Base-by-base conservation (phyloP, 1,284 basidiomycete genomes). In the Leccinum idahoense region DNA sequence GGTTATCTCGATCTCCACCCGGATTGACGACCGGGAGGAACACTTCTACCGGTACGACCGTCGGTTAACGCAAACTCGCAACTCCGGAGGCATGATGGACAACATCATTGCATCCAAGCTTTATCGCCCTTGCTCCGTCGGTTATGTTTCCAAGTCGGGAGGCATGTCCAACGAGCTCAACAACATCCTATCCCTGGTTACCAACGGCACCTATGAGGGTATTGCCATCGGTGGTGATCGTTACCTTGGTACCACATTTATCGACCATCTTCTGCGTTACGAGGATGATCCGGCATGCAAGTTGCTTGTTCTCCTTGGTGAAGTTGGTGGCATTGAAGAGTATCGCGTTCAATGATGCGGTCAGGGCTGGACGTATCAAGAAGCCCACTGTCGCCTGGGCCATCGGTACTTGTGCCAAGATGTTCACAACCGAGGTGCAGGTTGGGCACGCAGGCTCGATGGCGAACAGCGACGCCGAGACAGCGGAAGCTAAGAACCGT, bases 81-180 rank as follows among this genome's bases (percentile, higher is more conserved):
- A 26, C 26, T 26, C 26, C 26, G 26, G 26, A 26, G 26, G 92
- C 76, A 98, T 98, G 96, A 98, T 98, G 95, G 96, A 99, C 84
- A 99, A 98, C 84, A 96, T 98, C 81, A 95, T 98, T 72, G 82
- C 96, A 14, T 98, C 95, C 68, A 99, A 98, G 85, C 92, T 99
- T 68, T 99, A 98, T 88, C 94, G 96, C 73, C 82, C 96, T 57
- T 96, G 96, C 65, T 96, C 95, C 23, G 93, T 99, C 72, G 96
- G 94, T 74, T 98, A 98, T 80, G 96, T 99, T 76, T 98, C 94
- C 80, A 99, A 99, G 83, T 98, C 96, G 12, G 96, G 96, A 70
- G 96, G 96, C 78, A 99, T 99, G 96, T 99, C 96, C 71, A 99
- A 99, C 84, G 96, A 99, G 81, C 84, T 99, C 71, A 98, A 99